Evolutionary conservation across 331 rosid genomes (phyloP), one percentile per base, ranked within the genome.

Genomic region (Quercus tomentella): DNA sequence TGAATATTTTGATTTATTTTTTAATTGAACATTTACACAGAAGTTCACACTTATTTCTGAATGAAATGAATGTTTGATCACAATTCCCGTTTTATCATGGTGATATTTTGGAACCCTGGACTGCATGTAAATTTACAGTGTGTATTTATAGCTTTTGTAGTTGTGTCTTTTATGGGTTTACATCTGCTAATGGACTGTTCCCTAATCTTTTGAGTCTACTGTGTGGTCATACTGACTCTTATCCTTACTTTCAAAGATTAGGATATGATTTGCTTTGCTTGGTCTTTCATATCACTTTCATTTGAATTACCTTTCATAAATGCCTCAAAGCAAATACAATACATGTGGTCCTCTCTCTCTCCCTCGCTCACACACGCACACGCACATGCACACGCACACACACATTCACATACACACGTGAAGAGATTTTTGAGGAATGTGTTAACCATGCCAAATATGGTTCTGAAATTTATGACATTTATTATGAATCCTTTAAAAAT

Each of bases 221-320:
- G 66, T 68, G 86, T 83, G 91, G 89, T 28, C 80, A 62, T 56
- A 61, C 52, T 62, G 21, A 57, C 26, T 71, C 81, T 75, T 69
- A 70, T 66, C 84, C 87, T 72, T 72, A 51, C 72, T 65, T 75
- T 76, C 61, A 49, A 30, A 25, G 82, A 82, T 75, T 77, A 76
- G 82, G 79, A 87, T 83, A 84, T 84, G 83, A 82, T 81, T 82
- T 84, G 82, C 80, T 81, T 67, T 65, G 12, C 23, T 69, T 81
- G 7, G 18, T 63, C 58, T 61, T 78, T 63, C 25, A 70, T 76
- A 70, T 88, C 77, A 62, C 76, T 76, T 82, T 76, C 77, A 76
- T 43, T 22, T 51, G 7, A 2, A 14, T 56, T 67, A 75, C 17
- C 77, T 30, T 56, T 54, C 35, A 51, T 9, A 21, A 75, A 21